Base-by-base conservation (phyloP, 768 basidiomycete genomes). In the Boletus vinaceobasis region DNA sequence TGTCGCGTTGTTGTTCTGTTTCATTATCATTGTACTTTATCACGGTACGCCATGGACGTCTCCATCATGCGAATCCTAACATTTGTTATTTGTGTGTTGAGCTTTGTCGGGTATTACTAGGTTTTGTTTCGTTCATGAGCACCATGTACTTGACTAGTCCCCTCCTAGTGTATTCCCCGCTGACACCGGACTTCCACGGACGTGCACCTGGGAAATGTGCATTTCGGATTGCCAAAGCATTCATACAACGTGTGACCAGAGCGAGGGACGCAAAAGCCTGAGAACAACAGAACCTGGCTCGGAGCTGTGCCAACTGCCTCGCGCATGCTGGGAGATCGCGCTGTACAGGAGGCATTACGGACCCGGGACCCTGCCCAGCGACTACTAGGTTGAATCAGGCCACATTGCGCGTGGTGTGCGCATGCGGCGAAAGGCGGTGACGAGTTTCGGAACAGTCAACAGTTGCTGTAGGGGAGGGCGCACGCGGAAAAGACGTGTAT, bases 1-100 rank as follows among this genome's bases (percentile, higher is more conserved):
- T 45, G 31, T n/a, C 45, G 33, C 19, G 33, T 40, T 48, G 7
- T 48, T 38, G 3, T 49, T 42, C 26, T 52, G 36, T 58, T 58
- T 7, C 51, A 43, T 31, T 45, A 44, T 57, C 56, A 57, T 35
- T 60, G 65, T 65, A 53, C 48, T 58, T 45, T 50, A n/a, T 52
- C 49, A 48, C 32, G 15, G 32, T 23, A 23, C 47, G 17, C 44
- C 56, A 56, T 5, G 61, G 49, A 65, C 54, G 4, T n/a, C 43
- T 51, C 27, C 38, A 55, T 58, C 54, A 60, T 55, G 63, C 55
- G 39, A 53, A 46, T 14, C 55, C 19, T 31, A 19, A 48, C 31
- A 26, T 48, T 48, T 55, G 19, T 50, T 52, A 54, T 32, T 49
- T 56, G 15, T 4, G 17, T 26, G 59, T 55, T 53, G 43, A 17